Evolutionary conservation across 345 rosid species (phyloP).

Genomic region (Excoecaria agallocha): DNA sequence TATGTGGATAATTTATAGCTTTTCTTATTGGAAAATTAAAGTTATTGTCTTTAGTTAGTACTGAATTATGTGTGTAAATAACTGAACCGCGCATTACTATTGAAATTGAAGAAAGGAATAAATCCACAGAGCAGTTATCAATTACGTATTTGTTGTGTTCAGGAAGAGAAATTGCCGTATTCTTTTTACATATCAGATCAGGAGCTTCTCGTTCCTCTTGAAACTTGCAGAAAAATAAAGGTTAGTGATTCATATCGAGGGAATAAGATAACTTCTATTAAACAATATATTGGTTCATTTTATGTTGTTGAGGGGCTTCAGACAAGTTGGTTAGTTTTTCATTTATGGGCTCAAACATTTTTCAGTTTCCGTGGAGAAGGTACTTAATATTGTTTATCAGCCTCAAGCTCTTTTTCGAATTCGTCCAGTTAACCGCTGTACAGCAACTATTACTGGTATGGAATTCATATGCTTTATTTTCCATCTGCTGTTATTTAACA

Average conservation of each 20-base stretch:
- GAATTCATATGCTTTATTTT: not conserved
- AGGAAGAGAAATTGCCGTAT: constrained; percentile 91
- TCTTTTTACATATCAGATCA: constrained; percentile 78
- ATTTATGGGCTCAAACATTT: not conserved
- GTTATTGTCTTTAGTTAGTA: not conserved
- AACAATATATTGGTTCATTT: not conserved
- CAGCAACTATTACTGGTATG: constrained; percentile 86
- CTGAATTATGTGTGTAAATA: not conserved
- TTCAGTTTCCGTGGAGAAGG: constrained; percentile 96
- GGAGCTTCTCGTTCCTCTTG: constrained; percentile 82
- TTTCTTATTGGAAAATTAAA: not conserved
- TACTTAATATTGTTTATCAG: constrained; percentile 82
- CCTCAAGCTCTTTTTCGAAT: constrained; percentile 93
- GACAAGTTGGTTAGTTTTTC: constrained; percentile 4
- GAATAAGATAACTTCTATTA: constrained; percentile 1
- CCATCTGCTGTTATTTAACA: not conserved
- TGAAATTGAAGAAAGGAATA: not conserved
- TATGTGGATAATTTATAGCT: not conserved
- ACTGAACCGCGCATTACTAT: constrained; percentile 11
- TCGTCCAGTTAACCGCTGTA: constrained; percentile 82
- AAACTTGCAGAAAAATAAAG: constrained; percentile 78
- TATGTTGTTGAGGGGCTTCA: not conserved
- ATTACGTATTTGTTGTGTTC: constrained; percentile 23
- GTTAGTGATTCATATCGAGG: constrained; percentile 23
- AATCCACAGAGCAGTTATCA: not conserved